Base-by-base conservation (phyloP, 169 alveolate species). In the Cyclospora cayetanensis region DNA sequence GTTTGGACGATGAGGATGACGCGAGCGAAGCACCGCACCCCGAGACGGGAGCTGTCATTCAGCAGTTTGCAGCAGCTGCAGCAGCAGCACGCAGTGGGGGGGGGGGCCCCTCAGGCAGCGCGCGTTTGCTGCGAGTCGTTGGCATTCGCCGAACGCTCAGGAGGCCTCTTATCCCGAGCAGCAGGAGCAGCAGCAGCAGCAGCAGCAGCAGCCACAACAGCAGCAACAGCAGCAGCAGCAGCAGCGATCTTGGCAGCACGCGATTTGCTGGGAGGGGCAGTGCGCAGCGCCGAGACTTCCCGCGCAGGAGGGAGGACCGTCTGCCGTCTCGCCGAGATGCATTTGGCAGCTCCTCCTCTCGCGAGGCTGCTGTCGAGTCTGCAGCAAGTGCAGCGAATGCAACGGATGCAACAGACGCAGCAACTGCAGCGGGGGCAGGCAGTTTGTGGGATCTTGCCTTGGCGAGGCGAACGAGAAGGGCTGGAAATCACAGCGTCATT, bases 91-190 rank as follows among this genome's bases (percentile, higher is more conserved):
- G 50, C 18, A 18, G 66, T 9, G 66, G n/a, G 86, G 2, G 68
- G 11, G 27, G 68, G 68, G 15, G 68, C 86, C 0, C 42, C 66
- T 42, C 84, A 72, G 42, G 55, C 68, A n/a, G 66, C 43, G 22
- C 86, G 42, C 3, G 66, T 4, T 63, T 43, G 29, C 86, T 76
- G 43, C 37, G 86, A 11, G n/a, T 76, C 11, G 60, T 72, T 20
- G 86, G 86, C n/a, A 41, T 76, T 46, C 86, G 86, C 68, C 86
- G 86, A n/a, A 34, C 66, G 2, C 86, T 76, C 68, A 63, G 86
- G 11, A 25, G 66, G 43, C 66, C 86, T 15, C 66, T 43, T 18
- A 42, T 41, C 1, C 66, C 86, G 29, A 35, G 53, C 53, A 76
- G 86, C 86, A 42, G 86, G 42, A 76, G 86, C 85, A 12, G 85